Base-by-base conservation (phyloP, 768 basidiomycete genomes). In the Chalciporus sphaerocephalus region DNA sequence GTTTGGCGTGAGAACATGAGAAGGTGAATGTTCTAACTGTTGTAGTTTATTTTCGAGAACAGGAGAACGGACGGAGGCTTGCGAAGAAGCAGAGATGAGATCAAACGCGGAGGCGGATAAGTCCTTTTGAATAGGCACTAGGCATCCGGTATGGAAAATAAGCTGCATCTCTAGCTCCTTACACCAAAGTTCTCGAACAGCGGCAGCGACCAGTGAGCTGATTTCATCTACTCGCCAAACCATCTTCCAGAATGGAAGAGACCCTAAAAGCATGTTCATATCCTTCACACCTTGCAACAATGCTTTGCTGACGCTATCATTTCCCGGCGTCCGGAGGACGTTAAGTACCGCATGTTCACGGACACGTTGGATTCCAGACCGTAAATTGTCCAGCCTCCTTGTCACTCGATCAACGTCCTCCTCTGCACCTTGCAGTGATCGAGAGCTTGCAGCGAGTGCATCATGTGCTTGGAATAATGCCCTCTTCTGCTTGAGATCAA, bases 91-190 rank as follows among this genome's bases (percentile, higher is more conserved):
- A 5, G 64, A 64, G 39, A 74, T 56, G 15, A 81, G 66, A 3
- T 47, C 36, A 24, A 72, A 70, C 11, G 74, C 72, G 12, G 71
- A 67, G 35, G 57, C 51, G 3, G 74, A 68, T 17, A 80, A 58
- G 2, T 67, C 55, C 12, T 66, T 52, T 60, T 83, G 84, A 11
- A 74, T 56, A 8, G 56, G 62, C 10, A 74, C 62, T 10, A 90
- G 69, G 20, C 74, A 70, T 12, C 87, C 87, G 1, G 82, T 75
- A 44, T 86, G 78, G 39, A 81, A 72, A 30, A 82, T 71, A 28
- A 89, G 71, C 86, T 88, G 68, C 57, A 69, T 68, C 55, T 83
- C 78, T 15, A 84, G 64, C 2, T 69, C 72, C 50, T 61, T 65
- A 35, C 70, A 73, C 72, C 72, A 74, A 7, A 48, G 55, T 28